Evolutionary conservation across 1,139 yeast species (phyloP), one percentile per base, ranked within the genome.

Genomic region (Debaryomyces sp.): DNA sequence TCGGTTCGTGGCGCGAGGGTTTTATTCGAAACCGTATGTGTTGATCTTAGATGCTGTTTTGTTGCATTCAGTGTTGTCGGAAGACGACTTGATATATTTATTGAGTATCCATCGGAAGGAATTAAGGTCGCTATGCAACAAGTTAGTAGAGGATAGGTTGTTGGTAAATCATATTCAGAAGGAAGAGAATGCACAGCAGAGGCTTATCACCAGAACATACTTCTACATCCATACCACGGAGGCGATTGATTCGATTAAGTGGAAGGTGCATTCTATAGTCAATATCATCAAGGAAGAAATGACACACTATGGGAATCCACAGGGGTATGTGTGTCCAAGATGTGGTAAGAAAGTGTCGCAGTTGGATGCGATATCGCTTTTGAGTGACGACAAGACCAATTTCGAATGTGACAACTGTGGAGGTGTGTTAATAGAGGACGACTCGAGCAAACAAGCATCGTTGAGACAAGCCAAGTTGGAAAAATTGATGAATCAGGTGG

Each of bases 191-290:
- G 78, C 81, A 6, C 87, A 84, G 52, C 87, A 80, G 56, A 77
- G 96, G 52, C 81, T 88, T 48, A 71, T 71, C 39, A 81, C 89
- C 18, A 78, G 92, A 61, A 87, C 95, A 0, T 94, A 91, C 64
- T 94, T 85, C 68, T 94, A 81, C 64, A 85, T 94, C 49, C 97
- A 90, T 61, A 84, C 82, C 63, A 90, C 97, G 1, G 96, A 91
- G 63, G 96, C 98, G 1, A 89, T 95, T 42, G 99, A 94, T 69
- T 84, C 97, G 13, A 85, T 94, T 63, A 94, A 95, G 68, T 95
- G 97, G 98, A 91, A 92, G 63, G 89, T 94, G 52, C 97, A 94
- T 64, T 81, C 89, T 39, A 79, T 95, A 37, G 98, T 90, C 12
- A 86, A 85, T 57, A 69, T 77, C 50, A 76, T 92, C 50, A 89